phyloP scores from a whole-genome alignment of 1,139 yeast species.

The Scheffersomyces titani region DNA sequence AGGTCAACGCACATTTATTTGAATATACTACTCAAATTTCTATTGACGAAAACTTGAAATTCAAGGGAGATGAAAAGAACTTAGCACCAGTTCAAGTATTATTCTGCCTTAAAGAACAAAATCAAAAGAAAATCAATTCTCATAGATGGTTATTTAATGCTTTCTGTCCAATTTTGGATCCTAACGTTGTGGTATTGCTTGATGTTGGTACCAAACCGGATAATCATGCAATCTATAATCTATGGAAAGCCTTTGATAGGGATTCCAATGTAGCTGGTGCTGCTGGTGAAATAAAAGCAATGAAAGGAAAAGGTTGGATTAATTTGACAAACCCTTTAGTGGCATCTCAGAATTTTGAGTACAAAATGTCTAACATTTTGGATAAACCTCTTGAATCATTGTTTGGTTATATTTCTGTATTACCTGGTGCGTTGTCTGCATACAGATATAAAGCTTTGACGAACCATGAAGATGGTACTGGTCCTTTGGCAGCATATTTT shows the following conservation, averaged over 20 bases:
- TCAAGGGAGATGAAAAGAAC: conserved; percentile 76
- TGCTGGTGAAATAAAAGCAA: conserved; percentile 93
- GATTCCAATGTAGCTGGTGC: conserved; percentile 98
- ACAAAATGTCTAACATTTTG: conserved; percentile 90
- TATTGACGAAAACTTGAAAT: conserved; percentile 78
- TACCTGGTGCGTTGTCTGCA: conserved; percentile 96
- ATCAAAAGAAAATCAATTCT: conserved; percentile 87
- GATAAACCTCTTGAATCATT: conserved; percentile 94
- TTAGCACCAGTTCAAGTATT: conserved; percentile 90
- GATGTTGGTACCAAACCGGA: conserved; percentile 96
- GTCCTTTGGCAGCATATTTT: conserved; percentile 86
- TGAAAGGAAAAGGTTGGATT: conserved; percentile 84
- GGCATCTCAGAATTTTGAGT: conserved; percentile 95
- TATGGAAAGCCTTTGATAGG: conserved; percentile 96
- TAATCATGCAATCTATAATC: conserved; percentile 77
- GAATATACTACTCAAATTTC: conserved; percentile 93
- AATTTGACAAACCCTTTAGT: conserved; percentile 87
- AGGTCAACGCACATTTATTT: conserved; percentile 88
- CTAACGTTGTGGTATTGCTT: conserved; percentile 78
- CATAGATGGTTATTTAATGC: conserved; percentile 96
- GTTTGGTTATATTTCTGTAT: conserved; percentile 89
- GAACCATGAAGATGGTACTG: conserved; percentile 88
- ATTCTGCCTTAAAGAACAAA: conserved; percentile 86
- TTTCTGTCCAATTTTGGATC: conserved; percentile 85
- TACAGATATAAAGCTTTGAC: conserved; percentile 86